A percentile compares a stretch with the other conserved stretches of the same genome.
These are phyloP conservation scores for Xylaria palmicola DNA, from an alignment of 495 filamentous ascomycete genomes.

Conservation along the genomic window DNA sequence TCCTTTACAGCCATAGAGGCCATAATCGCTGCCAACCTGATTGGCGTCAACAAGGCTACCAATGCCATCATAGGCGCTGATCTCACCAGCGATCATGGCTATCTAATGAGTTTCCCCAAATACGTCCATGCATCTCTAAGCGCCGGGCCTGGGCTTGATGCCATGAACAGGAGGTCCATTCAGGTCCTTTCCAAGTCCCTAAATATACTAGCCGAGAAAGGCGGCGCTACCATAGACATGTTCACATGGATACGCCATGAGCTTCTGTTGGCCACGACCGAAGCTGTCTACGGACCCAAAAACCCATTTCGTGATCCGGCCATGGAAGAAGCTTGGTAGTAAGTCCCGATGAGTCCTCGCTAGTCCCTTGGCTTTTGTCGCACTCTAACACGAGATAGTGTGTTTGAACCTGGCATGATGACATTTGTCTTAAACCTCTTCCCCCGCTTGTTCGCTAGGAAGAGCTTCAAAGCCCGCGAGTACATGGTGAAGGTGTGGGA, in stretches of 20 bases:
- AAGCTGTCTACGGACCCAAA: slow-evolving; percentile 28
- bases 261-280: slow-evolving; percentile 27
- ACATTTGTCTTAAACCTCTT: slow-evolving; percentile 18
- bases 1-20: slow-evolving; percentile 24
- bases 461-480: slow-evolving; percentile 21
- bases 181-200: slow-evolving; percentile 17
- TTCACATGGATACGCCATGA: slow-evolving; percentile 30
- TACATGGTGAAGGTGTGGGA: slow-evolving; percentile 19
- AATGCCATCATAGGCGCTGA: slow-evolving; percentile 16
- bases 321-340: slow-evolving; percentile 21
- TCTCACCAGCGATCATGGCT: slow-evolving; percentile 9
- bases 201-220: slow-evolving; percentile 2
- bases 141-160: slow-evolving; percentile 10
- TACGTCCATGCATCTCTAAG: not conserved
- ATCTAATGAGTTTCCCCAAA: slow-evolving; percentile 8
- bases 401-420: slow-evolving; percentile 22
- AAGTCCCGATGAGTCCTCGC: not conserved
- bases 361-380: not conserved
- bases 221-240: slow-evolving; percentile 15
- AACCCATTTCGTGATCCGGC: slow-evolving; percentile 28
- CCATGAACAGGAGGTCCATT: slow-evolving; percentile 23
- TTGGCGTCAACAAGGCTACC: slow-evolving; percentile 9
- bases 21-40: not conserved
- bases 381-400: not conserved
- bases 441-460: slow-evolving; percentile 16